Evolutionary conservation across 2,329 filamentous ascomycete species (phyloP), one percentile per base, ranked within the genome.

Genomic region (Fusarium verrucosum): DNA sequence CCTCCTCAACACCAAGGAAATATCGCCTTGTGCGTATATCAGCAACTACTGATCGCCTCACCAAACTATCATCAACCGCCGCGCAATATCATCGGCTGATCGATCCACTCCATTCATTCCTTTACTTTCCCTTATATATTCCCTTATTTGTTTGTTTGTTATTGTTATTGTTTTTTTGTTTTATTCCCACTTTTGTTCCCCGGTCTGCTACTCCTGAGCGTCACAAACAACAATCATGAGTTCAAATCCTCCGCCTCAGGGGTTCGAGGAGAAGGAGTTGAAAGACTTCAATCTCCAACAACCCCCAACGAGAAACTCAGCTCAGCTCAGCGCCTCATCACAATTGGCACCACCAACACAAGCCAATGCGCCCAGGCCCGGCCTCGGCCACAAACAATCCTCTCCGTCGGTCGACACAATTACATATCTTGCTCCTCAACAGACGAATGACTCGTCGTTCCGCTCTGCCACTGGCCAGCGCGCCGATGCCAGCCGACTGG

Each of bases 401-500:
- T 58, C 61, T n/a, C 69, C 72, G 4, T 71, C 74, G 4, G 63
- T 74, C 42, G 73, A 76, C 14, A 75, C 73, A 11, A 69, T 73
- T 38, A 71, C 75, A 52, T 74, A 70, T 6, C 57, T 74, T 20
- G 74, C 72, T 5, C 57, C 74, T 17, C 70, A 66, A 30, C 62
- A 72, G 5, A 65, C 66, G 13, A 62, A 72, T 35, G 60, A 58
- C 23, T 66, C 69, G 11, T 63, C 64, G 19, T 44, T 40, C 25
- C 43, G 65, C 26, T 74, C 74, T 4, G 72, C 74, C 2, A 63
- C 69, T 2, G 61, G 60, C 13, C 72, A 73, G 40, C 75, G 76
- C 10, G 74, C 74, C 33, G 72, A 78, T 40, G 73, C 72, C 25
- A 75, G 69, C 55, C 77, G 82, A 4, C 71, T 83, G 16, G 78